Percentiles rank a stretch among this genome's conserved stretches.
Conservation (phyloP, 176 grass and related monocot species). For the Aegilops umbellulata region DNA sequence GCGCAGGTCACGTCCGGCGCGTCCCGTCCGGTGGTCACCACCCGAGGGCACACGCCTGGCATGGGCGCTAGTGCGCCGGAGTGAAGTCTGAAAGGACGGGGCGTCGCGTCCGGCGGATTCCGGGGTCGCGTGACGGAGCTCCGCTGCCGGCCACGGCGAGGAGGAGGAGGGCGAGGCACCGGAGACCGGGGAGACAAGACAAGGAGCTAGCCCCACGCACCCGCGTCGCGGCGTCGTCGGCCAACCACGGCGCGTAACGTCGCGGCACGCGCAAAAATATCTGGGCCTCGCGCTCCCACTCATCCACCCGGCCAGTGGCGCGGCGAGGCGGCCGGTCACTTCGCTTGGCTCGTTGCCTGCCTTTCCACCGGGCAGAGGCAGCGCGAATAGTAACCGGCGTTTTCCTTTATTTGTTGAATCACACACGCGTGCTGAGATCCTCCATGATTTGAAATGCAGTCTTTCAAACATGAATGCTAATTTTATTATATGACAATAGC, state of each 20-base stretch:
- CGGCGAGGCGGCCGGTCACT: constrained; percentile 12
- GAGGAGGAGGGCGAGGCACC: not conserved
- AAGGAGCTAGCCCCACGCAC: not conserved
- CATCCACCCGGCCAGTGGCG: not conserved
- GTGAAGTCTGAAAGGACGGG: not conserved
- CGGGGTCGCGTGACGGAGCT: not conserved
- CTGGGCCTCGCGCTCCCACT: not conserved
- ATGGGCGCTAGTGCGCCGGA: not conserved
- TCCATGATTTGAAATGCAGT: too few species aligned
- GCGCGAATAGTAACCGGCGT: not conserved
- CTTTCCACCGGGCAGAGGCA: not conserved
- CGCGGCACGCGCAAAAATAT: not conserved
- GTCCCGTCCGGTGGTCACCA: constrained; percentile 9
- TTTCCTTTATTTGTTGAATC: not conserved
- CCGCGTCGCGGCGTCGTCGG: constrained; percentile 3
- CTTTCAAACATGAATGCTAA: too few species aligned
- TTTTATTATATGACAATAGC: too few species aligned
- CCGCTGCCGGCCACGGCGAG: constrained; percentile 25
- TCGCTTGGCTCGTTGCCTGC: not conserved
- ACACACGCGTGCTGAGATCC: not conserved
- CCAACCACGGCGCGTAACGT: constrained; percentile 52
- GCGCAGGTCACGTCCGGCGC: constrained; percentile 20
- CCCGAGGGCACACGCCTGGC: not conserved
- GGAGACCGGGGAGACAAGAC: not conserved
- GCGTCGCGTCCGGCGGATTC: not conserved